Evolutionary conservation across 106 monocot species (phyloP).

Genomic region (Platanthera guangdongensis): DNA sequence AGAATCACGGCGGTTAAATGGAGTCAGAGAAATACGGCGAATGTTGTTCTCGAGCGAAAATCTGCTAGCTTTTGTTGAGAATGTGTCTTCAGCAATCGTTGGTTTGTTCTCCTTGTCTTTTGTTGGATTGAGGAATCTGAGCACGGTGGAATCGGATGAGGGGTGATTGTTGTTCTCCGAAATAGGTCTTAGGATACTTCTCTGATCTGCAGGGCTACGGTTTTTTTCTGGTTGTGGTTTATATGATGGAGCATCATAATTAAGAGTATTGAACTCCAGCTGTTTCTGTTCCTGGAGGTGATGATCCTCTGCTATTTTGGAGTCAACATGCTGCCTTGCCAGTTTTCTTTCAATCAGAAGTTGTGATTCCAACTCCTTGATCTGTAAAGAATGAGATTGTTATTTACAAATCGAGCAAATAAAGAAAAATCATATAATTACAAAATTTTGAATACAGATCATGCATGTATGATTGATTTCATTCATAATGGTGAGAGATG

Average conservation of each 20-base stretch:
- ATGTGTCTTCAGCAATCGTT: conserved; percentile 19
- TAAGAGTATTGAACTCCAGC: conserved; percentile 1
- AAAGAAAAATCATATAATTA: no score
- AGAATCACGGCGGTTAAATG: conserved; percentile 33
- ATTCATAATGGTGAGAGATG: no score
- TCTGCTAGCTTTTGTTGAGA: conserved; percentile 17
- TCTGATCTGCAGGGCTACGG: conserved; percentile 26
- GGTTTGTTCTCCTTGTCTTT: conserved; percentile 75
- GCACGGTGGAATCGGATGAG: conserved; percentile 3
- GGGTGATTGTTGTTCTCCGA: background rate
- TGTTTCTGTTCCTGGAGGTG: conserved; percentile 37
- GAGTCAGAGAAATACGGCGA: conserved; percentile 11
- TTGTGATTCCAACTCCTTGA: conserved; percentile 84
- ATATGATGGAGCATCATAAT: background rate
- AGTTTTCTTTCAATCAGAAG: conserved; percentile 73
- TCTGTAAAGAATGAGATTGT: conserved; percentile 11
- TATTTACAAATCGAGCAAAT: no score
- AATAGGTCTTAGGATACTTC: conserved; percentile 5
- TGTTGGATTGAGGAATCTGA: conserved; percentile 9
- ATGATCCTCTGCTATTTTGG: conserved; percentile 60
- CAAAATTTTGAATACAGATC: no score
- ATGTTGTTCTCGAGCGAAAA: conserved; percentile 24
- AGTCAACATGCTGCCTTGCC: conserved; percentile 75
- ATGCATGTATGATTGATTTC: no score
- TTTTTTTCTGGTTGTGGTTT: conserved; percentile 20